phyloP scores from a whole-genome alignment of 2,329 filamentous ascomycete genomes.

The Ustulina deusta region DNA sequence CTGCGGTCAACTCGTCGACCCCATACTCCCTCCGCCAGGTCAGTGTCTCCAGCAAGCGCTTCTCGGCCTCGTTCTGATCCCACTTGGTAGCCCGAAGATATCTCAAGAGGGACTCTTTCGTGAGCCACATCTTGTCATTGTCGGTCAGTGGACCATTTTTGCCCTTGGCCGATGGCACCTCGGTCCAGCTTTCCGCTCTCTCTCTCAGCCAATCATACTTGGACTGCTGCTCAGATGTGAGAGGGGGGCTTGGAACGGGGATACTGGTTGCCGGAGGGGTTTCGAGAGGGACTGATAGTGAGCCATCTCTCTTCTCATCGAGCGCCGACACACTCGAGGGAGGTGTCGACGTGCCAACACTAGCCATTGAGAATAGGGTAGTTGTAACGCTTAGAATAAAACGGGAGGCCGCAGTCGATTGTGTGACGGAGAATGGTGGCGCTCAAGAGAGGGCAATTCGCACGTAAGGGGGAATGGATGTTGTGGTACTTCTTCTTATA shows the following conservation, averaged over 20 bases:
- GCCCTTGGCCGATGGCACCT: slow-evolving; percentile 69
- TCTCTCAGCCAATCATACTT: slow-evolving; percentile 86
- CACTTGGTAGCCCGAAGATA: slow-evolving; percentile 96
- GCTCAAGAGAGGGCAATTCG: neutral
- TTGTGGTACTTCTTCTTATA: slow-evolving; percentile 3
- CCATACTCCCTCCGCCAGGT: slow-evolving; percentile 93
- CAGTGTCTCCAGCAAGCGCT: slow-evolving; percentile 83
- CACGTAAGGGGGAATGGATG: slow-evolving; percentile 2
- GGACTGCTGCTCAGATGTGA: slow-evolving; percentile 80
- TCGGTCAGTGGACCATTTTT: slow-evolving; percentile 77
- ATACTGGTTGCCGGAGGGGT: slow-evolving; percentile 68
- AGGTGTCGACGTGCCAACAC: slow-evolving; percentile 30
- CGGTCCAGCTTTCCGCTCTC: slow-evolving; percentile 76
- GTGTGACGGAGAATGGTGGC: neutral
- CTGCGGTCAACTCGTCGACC: slow-evolving; percentile 79
- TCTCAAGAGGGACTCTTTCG: slow-evolving; percentile 88
- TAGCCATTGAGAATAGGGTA: slow-evolving; percentile 30
- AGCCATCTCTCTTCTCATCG: slow-evolving; percentile 45
- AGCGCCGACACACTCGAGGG: slow-evolving; percentile 26
- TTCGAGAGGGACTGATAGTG: slow-evolving; percentile 67
- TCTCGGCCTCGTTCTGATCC: slow-evolving; percentile 78
- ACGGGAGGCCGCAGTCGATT: neutral
- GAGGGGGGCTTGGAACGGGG: slow-evolving; percentile 65
- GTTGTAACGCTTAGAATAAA: neutral
- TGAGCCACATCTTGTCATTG: slow-evolving; percentile 88